These are phyloP conservation scores for Yamadazyma paraphyllophila DNA, from an alignment of 805 yeast genomes.

Conservation along the genomic window DNA sequence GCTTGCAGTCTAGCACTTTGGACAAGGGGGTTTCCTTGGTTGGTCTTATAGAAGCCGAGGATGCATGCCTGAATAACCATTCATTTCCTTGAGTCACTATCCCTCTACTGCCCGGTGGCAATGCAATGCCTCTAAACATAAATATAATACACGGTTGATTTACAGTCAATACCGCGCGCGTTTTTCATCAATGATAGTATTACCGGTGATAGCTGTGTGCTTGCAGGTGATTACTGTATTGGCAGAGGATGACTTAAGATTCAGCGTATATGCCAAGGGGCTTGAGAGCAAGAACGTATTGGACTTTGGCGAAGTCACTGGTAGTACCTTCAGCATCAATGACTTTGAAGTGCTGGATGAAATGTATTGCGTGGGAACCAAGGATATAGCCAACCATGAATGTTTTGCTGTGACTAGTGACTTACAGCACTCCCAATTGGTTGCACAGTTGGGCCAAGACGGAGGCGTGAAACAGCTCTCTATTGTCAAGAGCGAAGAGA, in stretches of 20 bases:
- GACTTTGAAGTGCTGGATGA: background rate
- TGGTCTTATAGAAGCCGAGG: background rate
- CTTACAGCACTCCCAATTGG: constrained; percentile 11
- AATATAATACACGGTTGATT: background rate
- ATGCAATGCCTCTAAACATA: background rate
- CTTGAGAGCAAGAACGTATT: background rate
- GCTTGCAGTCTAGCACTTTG: constrained; percentile 4
- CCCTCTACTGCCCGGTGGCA: background rate
- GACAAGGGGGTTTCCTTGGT: background rate
- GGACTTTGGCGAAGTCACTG: background rate
- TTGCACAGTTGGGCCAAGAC: constrained; percentile 6
- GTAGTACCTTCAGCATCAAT: too few relatives aligned
- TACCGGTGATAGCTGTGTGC: background rate
- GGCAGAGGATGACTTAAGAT: background rate
- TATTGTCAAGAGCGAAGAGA: background rate
- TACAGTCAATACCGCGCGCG: background rate
- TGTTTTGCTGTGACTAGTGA: constrained; percentile 25
- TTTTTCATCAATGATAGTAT: background rate
- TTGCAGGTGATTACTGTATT: background rate
- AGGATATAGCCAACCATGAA: constrained; percentile 24
- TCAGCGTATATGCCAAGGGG: background rate
- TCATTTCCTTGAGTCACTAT: background rate
- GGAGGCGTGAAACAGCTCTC: constrained; percentile 5
- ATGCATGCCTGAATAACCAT: background rate
- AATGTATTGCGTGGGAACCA: constrained; percentile 26